phyloP scores from a whole-genome alignment of 805 yeast genomes.

The Ogataea polymorpha region DNA sequence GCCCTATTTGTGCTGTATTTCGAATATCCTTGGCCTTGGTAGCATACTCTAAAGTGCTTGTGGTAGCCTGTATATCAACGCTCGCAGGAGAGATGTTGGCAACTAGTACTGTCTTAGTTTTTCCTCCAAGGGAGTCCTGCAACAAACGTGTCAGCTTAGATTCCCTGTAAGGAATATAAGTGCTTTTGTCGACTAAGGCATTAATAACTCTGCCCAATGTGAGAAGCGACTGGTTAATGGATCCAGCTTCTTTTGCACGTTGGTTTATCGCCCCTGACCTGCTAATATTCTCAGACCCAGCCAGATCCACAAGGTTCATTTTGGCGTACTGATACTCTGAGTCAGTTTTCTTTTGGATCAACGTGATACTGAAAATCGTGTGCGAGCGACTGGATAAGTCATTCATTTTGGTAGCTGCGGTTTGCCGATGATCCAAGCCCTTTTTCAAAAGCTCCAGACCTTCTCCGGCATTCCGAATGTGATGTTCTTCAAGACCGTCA shows the following conservation, averaged over 20 bases:
- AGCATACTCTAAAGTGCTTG: constrained; percentile 54
- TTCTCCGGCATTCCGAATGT: constrained; percentile 49
- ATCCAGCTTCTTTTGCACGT: constrained; percentile 91
- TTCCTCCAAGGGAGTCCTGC: constrained; percentile 81
- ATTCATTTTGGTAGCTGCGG: constrained; percentile 72
- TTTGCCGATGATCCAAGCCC: constrained; percentile 59
- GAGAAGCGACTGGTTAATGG: constrained; percentile 82
- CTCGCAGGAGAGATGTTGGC: constrained; percentile 76
- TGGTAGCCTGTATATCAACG: constrained; percentile 46
- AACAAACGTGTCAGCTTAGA: constrained; percentile 71
- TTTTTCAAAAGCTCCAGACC: constrained; percentile 54
- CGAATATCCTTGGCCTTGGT: constrained; percentile 53
- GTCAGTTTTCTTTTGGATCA: constrained; percentile 42
- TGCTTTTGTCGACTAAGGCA: constrained; percentile 55
- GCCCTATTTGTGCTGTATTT: constrained; percentile 50
- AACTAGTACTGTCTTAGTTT: constrained; percentile 84
- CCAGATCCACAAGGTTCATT: constrained; percentile 80
- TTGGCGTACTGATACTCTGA: constrained; percentile 32
- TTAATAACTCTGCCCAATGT: constrained; percentile 89
- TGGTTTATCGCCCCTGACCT: constrained; percentile 84
- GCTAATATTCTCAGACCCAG: constrained; percentile 89
- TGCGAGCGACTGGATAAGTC: constrained; percentile 75
- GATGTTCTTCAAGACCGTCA: constrained; percentile 63
- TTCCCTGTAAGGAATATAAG: constrained; percentile 76
- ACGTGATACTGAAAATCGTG: constrained; percentile 64